Conservation (phyloP, 768 basidiomycete genomes). For the Trametes punicea region DNA sequence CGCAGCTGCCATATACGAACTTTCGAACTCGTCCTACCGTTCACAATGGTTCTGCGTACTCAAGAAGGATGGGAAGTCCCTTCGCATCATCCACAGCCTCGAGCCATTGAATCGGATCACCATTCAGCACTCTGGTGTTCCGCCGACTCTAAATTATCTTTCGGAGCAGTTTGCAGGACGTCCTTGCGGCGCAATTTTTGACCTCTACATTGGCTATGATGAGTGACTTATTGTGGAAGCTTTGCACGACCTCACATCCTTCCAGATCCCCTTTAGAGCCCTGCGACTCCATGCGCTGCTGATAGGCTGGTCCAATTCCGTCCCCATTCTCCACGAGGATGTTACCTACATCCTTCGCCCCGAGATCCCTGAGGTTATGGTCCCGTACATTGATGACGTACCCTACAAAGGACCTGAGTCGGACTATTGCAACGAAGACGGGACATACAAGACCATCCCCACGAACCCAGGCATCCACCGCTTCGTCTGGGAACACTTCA, state of each 20-base stretch:
- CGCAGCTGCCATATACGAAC: slow-evolving; percentile 32
- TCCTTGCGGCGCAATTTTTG: slow-evolving; percentile 24
- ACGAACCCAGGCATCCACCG: not conserved
- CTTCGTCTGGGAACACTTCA: slow-evolving; percentile 41
- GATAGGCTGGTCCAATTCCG: too few relatives aligned
- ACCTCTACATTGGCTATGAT: slow-evolving; percentile 35
- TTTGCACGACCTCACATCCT: slow-evolving; percentile 39
- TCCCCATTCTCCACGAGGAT: slow-evolving; percentile 13
- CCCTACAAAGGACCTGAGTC: not conserved
- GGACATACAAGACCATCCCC: not conserved
- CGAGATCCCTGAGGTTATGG: not conserved
- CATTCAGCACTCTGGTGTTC: too few relatives aligned
- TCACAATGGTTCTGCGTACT: slow-evolving; percentile 25
- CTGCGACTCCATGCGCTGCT: slow-evolving; percentile 10
- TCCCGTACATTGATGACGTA: not conserved
- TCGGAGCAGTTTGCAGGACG: slow-evolving; percentile 11
- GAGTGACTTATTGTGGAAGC: slow-evolving; percentile 28
- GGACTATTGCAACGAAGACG: not conserved
- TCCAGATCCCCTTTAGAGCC: slow-evolving; percentile 37
- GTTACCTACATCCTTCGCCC: not conserved
- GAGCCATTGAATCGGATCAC: slow-evolving; percentile 20
- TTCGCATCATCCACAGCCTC: slow-evolving; percentile 25
- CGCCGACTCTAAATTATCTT: too few relatives aligned
- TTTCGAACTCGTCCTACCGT: slow-evolving; percentile 23
- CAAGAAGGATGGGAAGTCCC: slow-evolving; percentile 21